These are phyloP conservation scores for Kluyveromyces sp. DNA, from an alignment of 1,139 yeast species.

Conservation along the genomic window DNA sequence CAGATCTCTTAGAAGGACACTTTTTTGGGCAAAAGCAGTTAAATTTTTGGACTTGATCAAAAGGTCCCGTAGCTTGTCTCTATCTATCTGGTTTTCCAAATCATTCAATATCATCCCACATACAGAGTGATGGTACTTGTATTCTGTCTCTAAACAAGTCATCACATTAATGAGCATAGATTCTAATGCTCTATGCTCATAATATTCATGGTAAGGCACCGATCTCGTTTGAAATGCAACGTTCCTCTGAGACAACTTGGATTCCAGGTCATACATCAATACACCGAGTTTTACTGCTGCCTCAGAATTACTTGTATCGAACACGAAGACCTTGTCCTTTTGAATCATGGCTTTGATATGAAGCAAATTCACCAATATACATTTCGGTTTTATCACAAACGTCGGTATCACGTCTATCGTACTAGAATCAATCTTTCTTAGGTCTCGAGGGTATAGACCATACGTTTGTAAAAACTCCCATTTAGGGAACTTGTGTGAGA, in stretches of 20 bases:
- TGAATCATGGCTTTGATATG: conserved; percentile 85
- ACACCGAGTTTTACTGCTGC: conserved; percentile 64
- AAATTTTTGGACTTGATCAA: conserved; percentile 61
- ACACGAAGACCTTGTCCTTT: conserved; percentile 71
- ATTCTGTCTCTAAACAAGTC: conserved; percentile 77
- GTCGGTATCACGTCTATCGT: conserved; percentile 86
- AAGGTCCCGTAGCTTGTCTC: conserved; percentile 59
- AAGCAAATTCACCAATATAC: conserved; percentile 71
- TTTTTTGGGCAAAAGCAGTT: conserved; percentile 60
- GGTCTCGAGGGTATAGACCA: conserved; percentile 63
- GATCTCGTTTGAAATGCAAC: conserved; percentile 9
- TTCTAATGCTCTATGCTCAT: conserved; percentile 87
- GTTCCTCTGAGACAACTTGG: conserved; percentile 48
- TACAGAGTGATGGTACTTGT: conserved; percentile 59
- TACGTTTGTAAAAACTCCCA: conserved; percentile 66
- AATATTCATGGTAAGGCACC: conserved; percentile 32
- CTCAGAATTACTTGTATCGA: conserved; percentile 57
- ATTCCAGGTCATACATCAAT: conserved; percentile 80
- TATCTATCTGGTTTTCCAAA: conserved; percentile 61
- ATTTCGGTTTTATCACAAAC: conserved; percentile 62
- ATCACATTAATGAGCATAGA: conserved; percentile 80
- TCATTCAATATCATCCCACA: conserved; percentile 63
- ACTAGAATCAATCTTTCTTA: conserved; percentile 80
- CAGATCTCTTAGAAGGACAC: conserved; percentile 59
- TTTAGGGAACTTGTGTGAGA: conserved; percentile 71